phyloP scores from a whole-genome alignment of 495 filamentous ascomycete genomes.

The Podospora anserina region DNA sequence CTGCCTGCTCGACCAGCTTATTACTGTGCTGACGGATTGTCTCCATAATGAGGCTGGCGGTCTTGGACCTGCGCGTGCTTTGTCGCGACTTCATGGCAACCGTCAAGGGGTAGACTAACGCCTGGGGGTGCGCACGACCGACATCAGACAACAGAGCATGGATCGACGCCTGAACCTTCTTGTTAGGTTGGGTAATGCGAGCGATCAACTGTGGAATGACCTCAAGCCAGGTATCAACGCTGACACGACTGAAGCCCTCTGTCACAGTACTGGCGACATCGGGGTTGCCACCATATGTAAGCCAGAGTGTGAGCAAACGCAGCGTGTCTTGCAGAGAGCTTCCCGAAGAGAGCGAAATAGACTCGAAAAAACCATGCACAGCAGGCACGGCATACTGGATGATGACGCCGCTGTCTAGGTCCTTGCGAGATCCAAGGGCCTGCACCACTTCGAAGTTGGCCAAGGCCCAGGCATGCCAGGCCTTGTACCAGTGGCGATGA shows the following conservation, averaged over 20 bases:
- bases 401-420: constrained; percentile 51
- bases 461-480: constrained; percentile 98
- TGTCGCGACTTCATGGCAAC: constrained; percentile 90
- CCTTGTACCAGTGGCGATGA: constrained; percentile 93
- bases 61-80: constrained; percentile 74
- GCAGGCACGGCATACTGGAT: constrained; percentile 90
- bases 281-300: constrained; percentile 80
- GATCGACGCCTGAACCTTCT: constrained; percentile 78
- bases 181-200: constrained; percentile 91
- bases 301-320: constrained; percentile 90
- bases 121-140: constrained; percentile 89
- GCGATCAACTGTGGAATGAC: constrained; percentile 97
- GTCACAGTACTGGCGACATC: constrained; percentile 86
- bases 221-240: constrained; percentile 95
- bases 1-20: constrained; percentile 92
- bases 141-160: constrained; percentile 89
- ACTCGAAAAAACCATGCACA: constrained; percentile 90
- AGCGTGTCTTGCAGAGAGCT: constrained; percentile 96
- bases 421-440: constrained; percentile 61
- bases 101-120: constrained; percentile 98
- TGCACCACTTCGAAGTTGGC: constrained; percentile 98
- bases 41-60: constrained; percentile 90
- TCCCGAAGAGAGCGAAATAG: constrained; percentile 82
- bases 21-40: constrained; percentile 94
- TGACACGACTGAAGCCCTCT: constrained; percentile 85